phyloP scores from a whole-genome alignment of 2,329 filamentous ascomycete species.

The Pestalotiopsis sp. region DNA sequence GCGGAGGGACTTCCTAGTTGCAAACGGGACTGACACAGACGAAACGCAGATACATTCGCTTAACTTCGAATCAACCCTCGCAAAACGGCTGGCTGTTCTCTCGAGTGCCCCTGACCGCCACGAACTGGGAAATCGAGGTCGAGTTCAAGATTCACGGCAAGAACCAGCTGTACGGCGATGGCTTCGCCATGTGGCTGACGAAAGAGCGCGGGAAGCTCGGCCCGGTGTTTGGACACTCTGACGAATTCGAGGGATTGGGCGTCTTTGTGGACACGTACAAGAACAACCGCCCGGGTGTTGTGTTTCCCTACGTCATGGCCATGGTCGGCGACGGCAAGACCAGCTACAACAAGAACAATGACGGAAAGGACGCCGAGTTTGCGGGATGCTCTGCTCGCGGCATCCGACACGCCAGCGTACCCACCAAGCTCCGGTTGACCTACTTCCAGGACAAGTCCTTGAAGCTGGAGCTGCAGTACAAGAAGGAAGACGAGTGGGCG shows the following conservation, averaged over 20 bases:
- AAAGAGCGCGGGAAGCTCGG: slow-evolving; percentile 84
- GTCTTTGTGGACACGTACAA: slow-evolving; percentile 99
- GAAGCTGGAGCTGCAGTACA: slow-evolving; percentile 92
- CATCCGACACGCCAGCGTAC: slow-evolving; percentile 76
- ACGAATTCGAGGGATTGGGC: slow-evolving; percentile 91
- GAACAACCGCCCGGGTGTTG: slow-evolving; percentile 93
- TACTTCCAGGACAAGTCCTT: slow-evolving; percentile 97
- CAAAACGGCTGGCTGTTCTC: slow-evolving; percentile 94
- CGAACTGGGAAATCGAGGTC: slow-evolving; percentile 97
- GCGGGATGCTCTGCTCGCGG: slow-evolving; percentile 94
- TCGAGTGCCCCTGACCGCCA: slow-evolving; percentile 90
- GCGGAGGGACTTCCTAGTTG: background rate
- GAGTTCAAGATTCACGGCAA: slow-evolving; percentile 93
- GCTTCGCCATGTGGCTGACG: slow-evolving; percentile 97
- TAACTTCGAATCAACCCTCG: slow-evolving; percentile 88
- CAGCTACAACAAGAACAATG: slow-evolving; percentile 87
- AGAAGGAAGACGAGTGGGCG: slow-evolving; percentile 84
- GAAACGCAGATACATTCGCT: slow-evolving; percentile 77
- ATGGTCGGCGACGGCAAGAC: slow-evolving; percentile 95
- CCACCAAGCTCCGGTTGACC: slow-evolving; percentile 85
- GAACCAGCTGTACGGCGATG: slow-evolving; percentile 91
- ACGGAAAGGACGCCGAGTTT: slow-evolving; percentile 91
- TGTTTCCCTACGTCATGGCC: slow-evolving; percentile 98
- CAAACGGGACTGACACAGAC: slow-evolving; percentile 19
- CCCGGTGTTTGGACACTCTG: slow-evolving; percentile 83